Evolutionary conservation across 495 filamentous ascomycete species (phyloP).

Genomic region (Xylaria curta): DNA sequence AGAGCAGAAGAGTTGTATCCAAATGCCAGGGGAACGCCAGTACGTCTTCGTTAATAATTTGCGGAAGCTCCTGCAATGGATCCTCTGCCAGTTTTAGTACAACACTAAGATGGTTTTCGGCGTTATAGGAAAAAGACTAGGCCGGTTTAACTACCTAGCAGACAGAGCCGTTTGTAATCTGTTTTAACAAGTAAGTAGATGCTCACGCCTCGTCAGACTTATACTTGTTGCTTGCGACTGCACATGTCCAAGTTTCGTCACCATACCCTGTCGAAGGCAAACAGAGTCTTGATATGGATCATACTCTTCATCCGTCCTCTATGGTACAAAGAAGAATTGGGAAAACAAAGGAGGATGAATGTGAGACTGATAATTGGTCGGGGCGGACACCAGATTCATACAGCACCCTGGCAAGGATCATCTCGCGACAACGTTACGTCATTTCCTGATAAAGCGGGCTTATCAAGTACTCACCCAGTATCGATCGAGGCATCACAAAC

Average conservation of each 20-base stretch:
- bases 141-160: no score
- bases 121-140: not conserved
- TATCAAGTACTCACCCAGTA: constrained; percentile 39
- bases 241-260: not conserved
- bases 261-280: not conserved
- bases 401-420: constrained; percentile 12
- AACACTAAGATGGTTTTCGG: constrained; percentile 3
- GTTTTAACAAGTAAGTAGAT: no score
- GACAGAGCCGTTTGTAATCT: no score
- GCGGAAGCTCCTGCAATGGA: not conserved
- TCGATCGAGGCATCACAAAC: constrained; percentile 28
- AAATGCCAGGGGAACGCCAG: constrained; percentile 4
- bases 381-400: constrained; percentile 5
- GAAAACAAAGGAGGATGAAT: constrained; percentile 13
- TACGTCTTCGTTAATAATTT: constrained; percentile 6
- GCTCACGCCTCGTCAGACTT: not conserved
- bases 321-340: constrained; percentile 1
- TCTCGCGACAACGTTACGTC: constrained; percentile 42
- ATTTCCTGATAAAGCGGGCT: constrained; percentile 31
- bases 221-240: not conserved
- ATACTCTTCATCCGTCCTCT: not conserved
- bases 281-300: not conserved
- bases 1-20: not conserved
- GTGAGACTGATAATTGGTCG: constrained; percentile 9
- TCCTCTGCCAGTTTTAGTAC: constrained; percentile 13